Evolutionary conservation across 345 rosid genomes (phyloP).

Genomic region (Pistacia vera): DNA sequence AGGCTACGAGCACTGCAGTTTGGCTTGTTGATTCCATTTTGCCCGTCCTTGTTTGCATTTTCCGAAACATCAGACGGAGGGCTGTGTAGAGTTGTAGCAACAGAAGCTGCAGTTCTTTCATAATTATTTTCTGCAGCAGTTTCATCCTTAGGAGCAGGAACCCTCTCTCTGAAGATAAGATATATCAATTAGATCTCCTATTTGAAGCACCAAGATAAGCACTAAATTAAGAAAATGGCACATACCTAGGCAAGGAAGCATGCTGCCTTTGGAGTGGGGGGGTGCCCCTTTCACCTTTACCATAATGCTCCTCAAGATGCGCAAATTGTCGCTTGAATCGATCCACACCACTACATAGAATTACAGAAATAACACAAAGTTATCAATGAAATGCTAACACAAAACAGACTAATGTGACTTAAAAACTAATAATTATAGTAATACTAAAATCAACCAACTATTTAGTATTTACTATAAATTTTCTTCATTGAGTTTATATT

Average conservation of each 20-base stretch:
- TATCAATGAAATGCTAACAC: neutral
- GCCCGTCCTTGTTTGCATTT: conserved; percentile 24
- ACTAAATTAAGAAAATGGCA: neutral
- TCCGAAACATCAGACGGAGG: conserved; percentile 48
- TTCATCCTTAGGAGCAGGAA: conserved; percentile 67
- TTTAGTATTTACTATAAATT: neutral
- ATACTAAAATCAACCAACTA: neutral
- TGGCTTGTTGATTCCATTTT: conserved; percentile 39
- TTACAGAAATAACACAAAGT: conserved; percentile 3
- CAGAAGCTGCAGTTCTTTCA: conserved; percentile 50
- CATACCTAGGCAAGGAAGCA: conserved; percentile 96
- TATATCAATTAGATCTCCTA: neutral
- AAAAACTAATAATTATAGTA: neutral
- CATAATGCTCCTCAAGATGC: conserved; percentile 85
- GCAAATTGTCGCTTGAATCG: conserved; percentile 99
- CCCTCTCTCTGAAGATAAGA: conserved; percentile 70
- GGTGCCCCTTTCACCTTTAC: conserved; percentile 77
- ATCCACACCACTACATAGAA: conserved; percentile 82
- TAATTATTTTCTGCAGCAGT: conserved; percentile 27
- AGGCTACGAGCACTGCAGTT: conserved; percentile 63
- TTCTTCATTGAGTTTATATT: neutral
- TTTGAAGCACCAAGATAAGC: conserved; percentile 2
- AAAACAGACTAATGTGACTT: neutral
- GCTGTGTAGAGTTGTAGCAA: conserved; percentile 52
- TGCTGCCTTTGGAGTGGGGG: conserved; percentile 93